These are phyloP conservation scores for Aspergillus latus DNA, from an alignment of 2,329 filamentous ascomycete species.

Conservation along the genomic window DNA sequence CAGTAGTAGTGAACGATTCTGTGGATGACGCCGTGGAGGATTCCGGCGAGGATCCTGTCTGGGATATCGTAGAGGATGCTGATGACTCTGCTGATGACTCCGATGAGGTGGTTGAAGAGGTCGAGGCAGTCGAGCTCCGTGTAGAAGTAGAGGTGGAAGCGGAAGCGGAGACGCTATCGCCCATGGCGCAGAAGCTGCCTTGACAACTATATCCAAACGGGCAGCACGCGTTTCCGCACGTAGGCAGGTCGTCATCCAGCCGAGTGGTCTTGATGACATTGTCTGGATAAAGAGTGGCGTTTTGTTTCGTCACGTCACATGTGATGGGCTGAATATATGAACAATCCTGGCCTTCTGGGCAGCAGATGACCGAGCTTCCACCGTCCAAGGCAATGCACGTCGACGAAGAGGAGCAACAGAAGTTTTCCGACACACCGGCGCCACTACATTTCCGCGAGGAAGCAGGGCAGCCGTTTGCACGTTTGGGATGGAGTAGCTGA, in stretches of 20 bases:
- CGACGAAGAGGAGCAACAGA: conserved; percentile 44
- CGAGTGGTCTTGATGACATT: conserved; percentile 45
- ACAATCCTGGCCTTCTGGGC: conserved; percentile 45
- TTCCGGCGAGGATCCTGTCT: too few relatives aligned
- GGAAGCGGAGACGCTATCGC: conserved; percentile 25
- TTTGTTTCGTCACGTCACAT: conserved; percentile 45
- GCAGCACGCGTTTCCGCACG: conserved; percentile 47
- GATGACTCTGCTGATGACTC: background rate
- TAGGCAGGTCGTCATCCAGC: conserved; percentile 40
- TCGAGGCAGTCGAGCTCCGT: conserved; percentile 22
- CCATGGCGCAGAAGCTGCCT: conserved; percentile 31
- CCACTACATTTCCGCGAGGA: conserved; percentile 39
- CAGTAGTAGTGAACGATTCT: background rate
- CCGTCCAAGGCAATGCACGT: conserved; percentile 46
- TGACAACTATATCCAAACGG: conserved; percentile 50
- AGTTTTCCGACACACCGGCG: conserved; percentile 40
- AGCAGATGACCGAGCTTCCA: conserved; percentile 47
- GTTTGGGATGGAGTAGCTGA: conserved; percentile 26
- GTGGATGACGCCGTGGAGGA: background rate
- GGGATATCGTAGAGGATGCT: too few relatives aligned
- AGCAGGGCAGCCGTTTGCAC: conserved; percentile 32
- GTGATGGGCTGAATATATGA: conserved; percentile 43
- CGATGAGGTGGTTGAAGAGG: conserved; percentile 21
- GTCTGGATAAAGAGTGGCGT: conserved; percentile 39
- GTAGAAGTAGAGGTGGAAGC: conserved; percentile 25